Percentiles rank a stretch among this genome's conserved stretches.
These are phyloP conservation scores for Paraphoma chrysanthemicola DNA, from an alignment of 2,329 filamentous ascomycete species.

Conservation along the genomic window DNA sequence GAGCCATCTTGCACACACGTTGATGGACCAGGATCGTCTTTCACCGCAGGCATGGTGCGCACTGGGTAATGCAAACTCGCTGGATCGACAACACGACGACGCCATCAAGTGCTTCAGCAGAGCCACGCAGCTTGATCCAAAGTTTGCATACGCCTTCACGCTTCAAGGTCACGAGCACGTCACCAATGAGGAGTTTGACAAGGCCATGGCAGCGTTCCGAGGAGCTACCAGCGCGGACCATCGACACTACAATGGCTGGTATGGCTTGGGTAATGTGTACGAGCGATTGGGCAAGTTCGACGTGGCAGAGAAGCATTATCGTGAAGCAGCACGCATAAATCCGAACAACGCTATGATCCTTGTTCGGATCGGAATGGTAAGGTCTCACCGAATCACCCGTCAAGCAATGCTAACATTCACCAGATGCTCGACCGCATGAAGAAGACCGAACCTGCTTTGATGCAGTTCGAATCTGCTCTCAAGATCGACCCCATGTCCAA, in stretches of 20 bases:
- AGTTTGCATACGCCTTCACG: constrained; percentile 94
- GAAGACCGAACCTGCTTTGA: constrained; percentile 77
- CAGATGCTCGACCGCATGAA: constrained; percentile 80
- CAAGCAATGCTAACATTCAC: not conserved
- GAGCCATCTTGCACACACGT: constrained; percentile 88
- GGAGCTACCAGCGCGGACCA: constrained; percentile 84
- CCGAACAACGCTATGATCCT: constrained; percentile 91
- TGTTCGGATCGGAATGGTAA: constrained; percentile 86
- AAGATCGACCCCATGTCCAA: constrained; percentile 81
- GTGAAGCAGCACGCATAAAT: constrained; percentile 86
- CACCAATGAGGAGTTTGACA: constrained; percentile 95
- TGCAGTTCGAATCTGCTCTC: constrained; percentile 82
- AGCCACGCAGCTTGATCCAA: constrained; percentile 86
- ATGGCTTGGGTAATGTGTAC: constrained; percentile 81
- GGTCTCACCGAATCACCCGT: constrained; percentile 6
- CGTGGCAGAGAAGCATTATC: constrained; percentile 89
- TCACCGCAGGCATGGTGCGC: constrained; percentile 97
- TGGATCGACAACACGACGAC: constrained; percentile 91
- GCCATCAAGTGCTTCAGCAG: constrained; percentile 93
- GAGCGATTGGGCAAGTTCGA: constrained; percentile 91
- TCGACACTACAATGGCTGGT: constrained; percentile 98
- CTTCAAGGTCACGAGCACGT: constrained; percentile 96
- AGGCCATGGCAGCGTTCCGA: constrained; percentile 86
- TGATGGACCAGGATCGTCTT: constrained; percentile 85
- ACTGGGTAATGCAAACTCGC: constrained; percentile 91